Conservation (phyloP, 441 rosid genomes). For the Aquilaria agallochum region DNA sequence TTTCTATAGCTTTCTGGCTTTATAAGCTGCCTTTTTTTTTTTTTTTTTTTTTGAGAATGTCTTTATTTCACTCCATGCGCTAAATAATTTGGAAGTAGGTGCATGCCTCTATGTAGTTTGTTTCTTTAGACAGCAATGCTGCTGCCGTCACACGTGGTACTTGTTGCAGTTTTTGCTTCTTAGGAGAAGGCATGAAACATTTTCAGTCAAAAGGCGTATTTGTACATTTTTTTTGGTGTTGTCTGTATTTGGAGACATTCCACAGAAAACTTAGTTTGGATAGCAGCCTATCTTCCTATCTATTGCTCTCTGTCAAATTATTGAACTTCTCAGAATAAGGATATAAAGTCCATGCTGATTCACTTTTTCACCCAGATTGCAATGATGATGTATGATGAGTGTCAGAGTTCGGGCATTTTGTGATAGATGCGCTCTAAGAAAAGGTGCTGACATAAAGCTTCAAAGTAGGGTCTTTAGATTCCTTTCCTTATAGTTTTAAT, state of each 20-base stretch:
- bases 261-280: constrained; percentile 13
- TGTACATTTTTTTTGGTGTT: no score
- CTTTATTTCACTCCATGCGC: no score
- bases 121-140: no score
- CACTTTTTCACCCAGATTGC: constrained; percentile 84
- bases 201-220: no score
- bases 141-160: no score
- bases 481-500: constrained; percentile 17
- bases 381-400: constrained; percentile 96
- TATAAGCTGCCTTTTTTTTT: no score
- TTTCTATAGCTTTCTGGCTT: no score
- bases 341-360: constrained; percentile 39
- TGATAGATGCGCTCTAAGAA: constrained; percentile 50
- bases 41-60: background rate
- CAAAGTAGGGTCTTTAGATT: constrained; percentile 24
- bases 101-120: no score
- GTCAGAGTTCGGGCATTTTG: constrained; percentile 46
- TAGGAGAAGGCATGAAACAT: no score
- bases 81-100: no score
- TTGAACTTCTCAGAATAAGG: constrained; percentile 14
- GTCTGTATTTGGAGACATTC: no score
- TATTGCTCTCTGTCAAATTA: constrained; percentile 1
- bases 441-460: constrained; percentile 56
- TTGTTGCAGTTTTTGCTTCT: no score
- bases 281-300: constrained; percentile 11